These are phyloP conservation scores for Lasiosphaeriaceae sp. DNA, from an alignment of 495 filamentous ascomycete species.

Conservation along the genomic window DNA sequence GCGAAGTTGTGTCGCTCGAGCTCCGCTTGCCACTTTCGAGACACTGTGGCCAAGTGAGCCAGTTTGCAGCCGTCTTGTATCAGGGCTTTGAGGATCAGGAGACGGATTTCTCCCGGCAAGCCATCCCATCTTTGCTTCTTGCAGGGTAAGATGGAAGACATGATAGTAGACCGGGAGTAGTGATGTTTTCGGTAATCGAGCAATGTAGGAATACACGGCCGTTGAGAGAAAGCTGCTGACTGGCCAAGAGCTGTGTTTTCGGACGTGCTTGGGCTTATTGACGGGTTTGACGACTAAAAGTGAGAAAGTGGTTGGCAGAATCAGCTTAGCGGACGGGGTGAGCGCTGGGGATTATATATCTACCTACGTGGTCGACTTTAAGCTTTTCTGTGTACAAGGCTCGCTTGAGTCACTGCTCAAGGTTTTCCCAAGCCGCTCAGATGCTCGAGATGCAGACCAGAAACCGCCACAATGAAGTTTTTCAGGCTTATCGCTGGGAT, in stretches of 20 bases:
- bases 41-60: conserved; percentile 35
- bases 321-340: conserved; percentile 1
- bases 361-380: conserved; percentile 1
- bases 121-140: conserved; percentile 21
- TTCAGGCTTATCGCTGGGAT: too few species aligned
- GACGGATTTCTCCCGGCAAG: conserved; percentile 25
- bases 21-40: conserved; percentile 35
- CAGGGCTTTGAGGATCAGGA: conserved; percentile 22
- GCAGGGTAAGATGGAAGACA: conserved; percentile 16
- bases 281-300: conserved; percentile 6
- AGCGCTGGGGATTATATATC: conserved; percentile 2
- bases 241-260: conserved; percentile 2
- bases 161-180: conserved; percentile 9
- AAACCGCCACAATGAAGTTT: too few species aligned
- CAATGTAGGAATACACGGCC: conserved; percentile 5
- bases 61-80: conserved; percentile 29
- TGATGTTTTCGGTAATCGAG: conserved; percentile 2
- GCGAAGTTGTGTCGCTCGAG: conserved; percentile 38
- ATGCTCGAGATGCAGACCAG: background rate
- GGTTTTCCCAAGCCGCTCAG: conserved; percentile 1
- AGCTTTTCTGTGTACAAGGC: conserved; percentile 5
- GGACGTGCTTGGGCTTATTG: conserved; percentile 4
- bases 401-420: conserved; percentile 11
- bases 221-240: conserved; percentile 3
- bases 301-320: conserved; percentile 6